Evolutionary conservation across 345 rosid species (phyloP), one percentile per base, ranked within the genome.

Genomic region (Psidium friedrichsthalianum): DNA sequence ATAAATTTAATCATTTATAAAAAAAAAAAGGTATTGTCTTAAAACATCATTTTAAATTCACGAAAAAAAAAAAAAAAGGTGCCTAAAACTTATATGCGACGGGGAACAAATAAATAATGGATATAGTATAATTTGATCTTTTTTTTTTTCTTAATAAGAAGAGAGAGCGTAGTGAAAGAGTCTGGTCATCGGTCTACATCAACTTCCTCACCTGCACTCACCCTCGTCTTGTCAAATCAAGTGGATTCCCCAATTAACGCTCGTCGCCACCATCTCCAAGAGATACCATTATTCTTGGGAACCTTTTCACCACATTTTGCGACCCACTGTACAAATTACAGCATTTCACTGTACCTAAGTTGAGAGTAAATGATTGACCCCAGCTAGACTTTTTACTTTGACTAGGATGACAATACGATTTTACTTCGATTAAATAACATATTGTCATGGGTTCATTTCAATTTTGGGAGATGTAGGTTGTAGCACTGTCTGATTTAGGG

Each of bases 211-310:
- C 93, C 91, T 90, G 92, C 90, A 56, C 83, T 80, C 12, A 76
- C 22, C 49, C 83, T 87, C 85, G 92, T 89, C 94, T 88, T 89
- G 92, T 92, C 93, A 90, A 89, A 89, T 92, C 94, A 69, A 69
- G 47, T 20, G 47, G 25, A 69, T 69, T 69, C 80, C 80, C 47
- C 80, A 69, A 69, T 69, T 36, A 36, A 36, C 80, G 47, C 80
- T 69, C 80, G 80, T 69, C 18, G 80, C 80, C 25, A 11, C 80
- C 47, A 4, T 4, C 10, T 44, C 40, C 13, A 69, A 36, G 36
- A 36, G 80, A 18, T 18, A 32, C 78, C 11, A 32, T 36, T 36
- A 18, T 36, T 64, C 80, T 18, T 11, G 13, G 9, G 47, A 18
- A 69, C 80, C 40, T 69, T 69, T 36, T 24, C 32, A 40, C 5